A percentile compares a stretch with the other conserved stretches of the same genome.
phyloP scores from a whole-genome alignment of 805 yeast species.

The Wickerhamiella allomyrinae region DNA sequence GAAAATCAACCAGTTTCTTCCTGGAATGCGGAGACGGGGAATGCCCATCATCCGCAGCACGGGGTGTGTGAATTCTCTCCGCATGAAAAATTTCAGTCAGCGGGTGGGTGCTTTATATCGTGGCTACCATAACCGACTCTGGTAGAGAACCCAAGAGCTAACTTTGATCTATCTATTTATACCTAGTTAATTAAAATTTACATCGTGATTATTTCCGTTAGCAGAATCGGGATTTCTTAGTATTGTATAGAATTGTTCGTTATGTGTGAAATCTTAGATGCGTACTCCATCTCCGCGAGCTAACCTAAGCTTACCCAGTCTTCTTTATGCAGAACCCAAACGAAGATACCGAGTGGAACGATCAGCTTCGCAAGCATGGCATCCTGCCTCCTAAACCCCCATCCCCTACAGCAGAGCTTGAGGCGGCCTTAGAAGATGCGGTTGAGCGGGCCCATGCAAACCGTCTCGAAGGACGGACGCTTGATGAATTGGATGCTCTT shows the following conservation, averaged over 20 bases:
- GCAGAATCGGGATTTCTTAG: too few relatives aligned
- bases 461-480: slow-evolving; percentile 58
- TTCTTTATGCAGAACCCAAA: slow-evolving; percentile 48
- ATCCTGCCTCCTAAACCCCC: slow-evolving; percentile 85
- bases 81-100: slow-evolving; percentile 1
- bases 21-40: slow-evolving; percentile 62
- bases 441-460: slow-evolving; percentile 65
- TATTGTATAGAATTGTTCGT: too few relatives aligned
- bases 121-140: too few relatives aligned
- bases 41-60: slow-evolving; percentile 79
- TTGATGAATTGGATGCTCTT: slow-evolving; percentile 72
- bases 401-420: slow-evolving; percentile 74
- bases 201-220: too few relatives aligned
- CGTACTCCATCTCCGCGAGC: too few relatives aligned
- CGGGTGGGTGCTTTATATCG: too few relatives aligned
- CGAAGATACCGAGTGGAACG: slow-evolving; percentile 99
- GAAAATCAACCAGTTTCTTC: slow-evolving; percentile 87
- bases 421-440: slow-evolving; percentile 78
- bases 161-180: too few relatives aligned
- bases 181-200: too few relatives aligned
- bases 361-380: slow-evolving; percentile 77
- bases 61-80: slow-evolving; percentile 34
- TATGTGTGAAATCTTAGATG: too few relatives aligned
- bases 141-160: too few relatives aligned
- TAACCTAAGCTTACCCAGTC: background rate